Conservation (phyloP, 441 rosid species). For the Populus tomentosa region DNA sequence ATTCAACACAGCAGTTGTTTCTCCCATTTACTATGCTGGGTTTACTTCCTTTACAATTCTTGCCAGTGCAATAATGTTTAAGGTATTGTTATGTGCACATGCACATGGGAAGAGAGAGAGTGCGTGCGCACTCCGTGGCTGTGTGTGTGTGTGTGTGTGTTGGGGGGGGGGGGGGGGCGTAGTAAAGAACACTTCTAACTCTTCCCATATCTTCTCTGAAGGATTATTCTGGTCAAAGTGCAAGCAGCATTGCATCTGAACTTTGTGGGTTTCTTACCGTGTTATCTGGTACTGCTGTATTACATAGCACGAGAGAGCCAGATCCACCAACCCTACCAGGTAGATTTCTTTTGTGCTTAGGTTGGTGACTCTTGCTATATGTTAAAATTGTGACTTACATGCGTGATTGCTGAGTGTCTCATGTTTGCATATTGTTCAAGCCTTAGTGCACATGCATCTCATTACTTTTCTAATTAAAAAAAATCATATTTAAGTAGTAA, state of each 20-base stretch:
- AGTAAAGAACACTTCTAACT: not conserved
- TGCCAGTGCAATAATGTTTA: slow-evolving; percentile 70
- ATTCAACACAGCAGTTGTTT: slow-evolving; percentile 61
- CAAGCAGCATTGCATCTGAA: slow-evolving; percentile 52
- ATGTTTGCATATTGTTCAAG: not conserved
- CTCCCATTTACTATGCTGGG: slow-evolving; percentile 66
- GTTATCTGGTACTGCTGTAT: slow-evolving; percentile 52
- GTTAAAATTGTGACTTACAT: not conserved
- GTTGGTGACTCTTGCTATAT: not conserved
- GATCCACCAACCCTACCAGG: slow-evolving; percentile 27
- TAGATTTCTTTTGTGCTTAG: not conserved
- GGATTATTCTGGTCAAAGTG: slow-evolving; percentile 66
- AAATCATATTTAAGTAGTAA: not conserved
- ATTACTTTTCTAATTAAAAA: not conserved
- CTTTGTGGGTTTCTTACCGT: slow-evolving; percentile 66
- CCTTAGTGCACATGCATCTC: not conserved
- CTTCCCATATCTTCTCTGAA: slow-evolving; percentile 13
- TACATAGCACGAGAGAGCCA: slow-evolving; percentile 57
- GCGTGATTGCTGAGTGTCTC: not conserved
- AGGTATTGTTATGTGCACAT: slow-evolving; percentile 35
- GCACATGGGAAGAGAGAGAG: not conserved
- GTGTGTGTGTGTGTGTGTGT: too few species aligned
- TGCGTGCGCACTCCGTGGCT: too few species aligned
- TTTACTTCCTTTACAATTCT: slow-evolving; percentile 59
- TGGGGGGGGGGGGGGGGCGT: not conserved